phyloP scores from a whole-genome alignment of 2,329 filamentous ascomycete species.

The Alternaria triticina region DNA sequence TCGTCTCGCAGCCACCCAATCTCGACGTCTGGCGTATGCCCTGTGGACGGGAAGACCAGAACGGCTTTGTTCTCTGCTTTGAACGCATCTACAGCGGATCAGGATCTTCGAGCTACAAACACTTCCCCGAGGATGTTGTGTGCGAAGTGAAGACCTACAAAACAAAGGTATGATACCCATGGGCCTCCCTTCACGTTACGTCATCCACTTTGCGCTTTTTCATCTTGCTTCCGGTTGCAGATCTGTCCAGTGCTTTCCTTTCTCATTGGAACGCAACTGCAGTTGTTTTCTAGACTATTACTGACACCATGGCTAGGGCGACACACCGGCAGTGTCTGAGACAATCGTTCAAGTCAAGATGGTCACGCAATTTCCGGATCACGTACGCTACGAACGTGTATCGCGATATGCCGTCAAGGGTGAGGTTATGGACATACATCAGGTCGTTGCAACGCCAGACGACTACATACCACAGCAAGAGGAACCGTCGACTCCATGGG shows the following conservation, averaged over 20 bases:
- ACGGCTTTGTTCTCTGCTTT: slow-evolving; percentile 26
- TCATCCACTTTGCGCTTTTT: background rate
- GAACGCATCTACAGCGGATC: background rate
- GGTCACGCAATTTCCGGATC: slow-evolving; percentile 30
- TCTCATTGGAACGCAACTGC: background rate
- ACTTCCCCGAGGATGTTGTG: slow-evolving; percentile 8
- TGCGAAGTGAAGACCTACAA: slow-evolving; percentile 17
- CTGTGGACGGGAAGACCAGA: slow-evolving; percentile 21
- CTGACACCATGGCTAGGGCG: background rate
- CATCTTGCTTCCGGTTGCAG: background rate
- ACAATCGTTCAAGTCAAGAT: slow-evolving; percentile 22
- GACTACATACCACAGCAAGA: background rate
- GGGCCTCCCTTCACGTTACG: background rate
- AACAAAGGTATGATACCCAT: slow-evolving; percentile 14
- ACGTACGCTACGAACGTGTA: slow-evolving; percentile 38
- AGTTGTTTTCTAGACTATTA: background rate
- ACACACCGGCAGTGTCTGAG: background rate
- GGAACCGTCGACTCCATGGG: background rate
- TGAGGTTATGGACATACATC: background rate
- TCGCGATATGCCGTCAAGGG: slow-evolving; percentile 39
- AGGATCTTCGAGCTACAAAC: background rate
- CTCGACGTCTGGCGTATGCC: slow-evolving; percentile 25
- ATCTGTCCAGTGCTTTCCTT: background rate
- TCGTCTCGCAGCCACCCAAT: slow-evolving; percentile 30
- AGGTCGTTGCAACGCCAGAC: background rate